Evolutionary conservation across 2,329 filamentous ascomycete species (phyloP).

Genomic region (Botrytis squamosa): DNA sequence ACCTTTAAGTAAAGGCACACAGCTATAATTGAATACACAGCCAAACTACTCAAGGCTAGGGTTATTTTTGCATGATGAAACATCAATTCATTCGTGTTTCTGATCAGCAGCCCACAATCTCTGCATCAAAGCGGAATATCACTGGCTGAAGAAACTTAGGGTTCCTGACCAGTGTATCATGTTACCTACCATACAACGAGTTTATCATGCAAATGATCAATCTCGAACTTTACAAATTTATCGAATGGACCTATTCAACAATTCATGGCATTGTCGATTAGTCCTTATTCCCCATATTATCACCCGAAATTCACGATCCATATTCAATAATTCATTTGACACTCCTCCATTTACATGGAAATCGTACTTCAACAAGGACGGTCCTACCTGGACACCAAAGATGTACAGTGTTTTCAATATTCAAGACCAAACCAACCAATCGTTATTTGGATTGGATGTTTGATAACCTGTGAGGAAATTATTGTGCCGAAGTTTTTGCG

Average conservation of each 20-base stretch:
- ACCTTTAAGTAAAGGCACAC: slow-evolving; percentile 17
- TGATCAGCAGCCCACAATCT: background rate
- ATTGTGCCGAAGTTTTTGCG: background rate
- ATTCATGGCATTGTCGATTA: background rate
- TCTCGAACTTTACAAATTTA: background rate
- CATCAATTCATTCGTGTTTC: slow-evolving; percentile 5
- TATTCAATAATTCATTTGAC: background rate
- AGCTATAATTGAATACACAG: background rate
- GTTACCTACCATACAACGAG: background rate
- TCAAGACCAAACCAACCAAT: background rate
- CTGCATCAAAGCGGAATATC: slow-evolving; percentile 5
- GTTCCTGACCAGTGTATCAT: slow-evolving; percentile 18
- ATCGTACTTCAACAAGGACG: background rate
- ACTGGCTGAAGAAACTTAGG: slow-evolving; percentile 4
- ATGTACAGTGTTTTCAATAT: background rate
- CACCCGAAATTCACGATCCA: background rate
- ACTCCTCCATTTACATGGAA: background rate
- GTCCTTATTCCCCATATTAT: background rate
- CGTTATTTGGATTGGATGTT: background rate
- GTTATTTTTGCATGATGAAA: slow-evolving; percentile 14
- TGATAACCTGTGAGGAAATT: background rate
- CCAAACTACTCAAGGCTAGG: background rate
- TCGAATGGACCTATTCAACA: background rate
- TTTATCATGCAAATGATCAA: slow-evolving; percentile 14
- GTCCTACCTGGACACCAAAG: background rate